Conservation (phyloP, 2,329 filamentous ascomycete genomes). For the Aspergillus puulaauensis region DNA sequence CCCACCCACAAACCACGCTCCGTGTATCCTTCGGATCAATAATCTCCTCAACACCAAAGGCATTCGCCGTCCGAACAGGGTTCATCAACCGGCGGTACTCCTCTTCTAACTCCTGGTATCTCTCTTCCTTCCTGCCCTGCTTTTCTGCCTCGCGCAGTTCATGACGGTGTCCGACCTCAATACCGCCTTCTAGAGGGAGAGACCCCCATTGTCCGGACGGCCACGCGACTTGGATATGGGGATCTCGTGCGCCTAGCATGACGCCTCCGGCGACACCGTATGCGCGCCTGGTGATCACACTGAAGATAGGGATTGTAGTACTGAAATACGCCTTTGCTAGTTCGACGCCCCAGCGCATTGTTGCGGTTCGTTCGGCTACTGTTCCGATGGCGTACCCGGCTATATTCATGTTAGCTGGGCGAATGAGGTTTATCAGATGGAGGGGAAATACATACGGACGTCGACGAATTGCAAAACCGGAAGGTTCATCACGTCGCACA, state of each 20-base stretch:
- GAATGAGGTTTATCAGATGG: neutral
- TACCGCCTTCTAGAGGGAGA: conserved; percentile 62
- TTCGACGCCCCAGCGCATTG: conserved; percentile 64
- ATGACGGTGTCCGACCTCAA: conserved; percentile 62
- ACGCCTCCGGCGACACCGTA: conserved; percentile 65
- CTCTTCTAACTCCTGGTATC: conserved; percentile 58
- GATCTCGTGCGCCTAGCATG: conserved; percentile 64
- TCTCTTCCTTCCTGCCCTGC: conserved; percentile 49
- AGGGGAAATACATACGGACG: conserved; percentile 43
- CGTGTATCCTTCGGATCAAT: conserved; percentile 63
- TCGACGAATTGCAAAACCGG: conserved; percentile 65
- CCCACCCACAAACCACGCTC: conserved; percentile 56
- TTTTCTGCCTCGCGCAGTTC: conserved; percentile 58
- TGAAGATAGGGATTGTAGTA: conserved; percentile 64
- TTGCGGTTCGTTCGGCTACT: conserved; percentile 61
- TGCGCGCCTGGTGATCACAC: conserved; percentile 59
- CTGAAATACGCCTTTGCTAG: conserved; percentile 62
- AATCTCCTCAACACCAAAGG: conserved; percentile 65
- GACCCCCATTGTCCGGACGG: conserved; percentile 64
- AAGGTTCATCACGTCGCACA: conserved; percentile 66
- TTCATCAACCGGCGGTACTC: conserved; percentile 65
- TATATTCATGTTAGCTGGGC: conserved; percentile 9
- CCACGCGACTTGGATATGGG: conserved; percentile 62
- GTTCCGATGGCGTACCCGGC: conserved; percentile 65
- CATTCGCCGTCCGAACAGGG: conserved; percentile 63